Evolutionary conservation across 352 stramenopile genomes (phyloP), one percentile per base, ranked within the genome.

Genomic region (Thraustochytrium striatum): DNA sequence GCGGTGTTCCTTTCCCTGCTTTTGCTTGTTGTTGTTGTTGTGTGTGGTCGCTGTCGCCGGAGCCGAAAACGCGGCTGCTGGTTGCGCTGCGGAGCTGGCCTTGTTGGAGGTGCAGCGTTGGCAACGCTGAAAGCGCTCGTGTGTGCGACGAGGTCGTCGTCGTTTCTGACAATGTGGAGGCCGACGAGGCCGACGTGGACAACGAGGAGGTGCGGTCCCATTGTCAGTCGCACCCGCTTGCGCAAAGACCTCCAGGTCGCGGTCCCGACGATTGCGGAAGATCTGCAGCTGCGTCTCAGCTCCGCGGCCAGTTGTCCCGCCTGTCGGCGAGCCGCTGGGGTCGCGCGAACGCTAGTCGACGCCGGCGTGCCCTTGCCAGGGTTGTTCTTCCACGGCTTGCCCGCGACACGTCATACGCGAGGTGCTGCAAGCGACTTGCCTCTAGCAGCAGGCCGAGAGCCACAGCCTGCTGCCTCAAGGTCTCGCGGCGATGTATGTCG

Each of bases 211-310:
- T n/a, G 0, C 33, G 47, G n/a, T 50, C 44, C 33, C 11, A 50
- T 0, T 7, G 21, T 8, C 3, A 41, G 3, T 21, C 39, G 28
- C 16, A 61, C 55, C 25, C n/a, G n/a, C n/a, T n/a, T n/a, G n/a
- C n/a, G n/a, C n/a, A n/a, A 70, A 25, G 21, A 55, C 3, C 9
- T 11, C 41, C 0, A 70, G 59, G 9, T 70, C 59, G 41, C 59
- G 59, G 36, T n/a, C 35, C 25, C 36, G 35, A 25, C 59, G 59
- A 33, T 28, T 21, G 2, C 59, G 59, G n/a, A 70, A 70, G 25
- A 70, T 70, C 0, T 70, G 35, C 25, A 70, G 59, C 41, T 70
- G 59, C 5, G 59, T 52, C n/a, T 70, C 59, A 1, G 53, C 33
- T 36, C 53, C 59, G 3, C 38, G 28, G 21, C 2, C 1, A 72